Evolutionary conservation across 768 basidiomycete species (phyloP).

Genomic region (Astraeus odoratus): DNA sequence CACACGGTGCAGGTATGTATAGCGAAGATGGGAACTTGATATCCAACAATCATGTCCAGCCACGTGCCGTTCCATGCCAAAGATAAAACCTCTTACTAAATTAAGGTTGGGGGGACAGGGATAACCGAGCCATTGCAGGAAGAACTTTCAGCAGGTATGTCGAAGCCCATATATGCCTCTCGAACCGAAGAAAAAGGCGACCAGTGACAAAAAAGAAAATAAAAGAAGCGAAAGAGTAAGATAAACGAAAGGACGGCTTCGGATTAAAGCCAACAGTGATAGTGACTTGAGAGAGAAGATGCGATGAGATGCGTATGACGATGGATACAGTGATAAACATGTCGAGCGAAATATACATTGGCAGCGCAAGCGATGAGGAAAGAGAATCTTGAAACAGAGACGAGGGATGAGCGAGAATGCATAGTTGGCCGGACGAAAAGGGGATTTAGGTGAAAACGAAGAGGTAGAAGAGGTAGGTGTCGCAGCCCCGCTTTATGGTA

Average conservation of each 20-base stretch:
- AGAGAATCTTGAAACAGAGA: background rate
- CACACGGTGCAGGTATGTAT: no score
- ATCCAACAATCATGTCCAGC: background rate
- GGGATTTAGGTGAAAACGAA: background rate
- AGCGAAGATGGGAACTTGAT: background rate
- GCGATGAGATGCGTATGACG: conserved; percentile 21
- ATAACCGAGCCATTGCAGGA: background rate
- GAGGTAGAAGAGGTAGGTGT: background rate
- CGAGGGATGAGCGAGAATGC: background rate
- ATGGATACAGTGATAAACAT: conserved; percentile 24
- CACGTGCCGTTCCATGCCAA: background rate
- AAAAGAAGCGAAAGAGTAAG: background rate
- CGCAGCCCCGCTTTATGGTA: background rate
- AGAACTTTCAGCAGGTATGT: no score
- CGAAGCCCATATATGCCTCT: no score
- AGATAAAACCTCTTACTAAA: background rate
- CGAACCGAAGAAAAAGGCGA: no score
- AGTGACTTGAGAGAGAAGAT: background rate
- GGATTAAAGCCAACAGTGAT: no score
- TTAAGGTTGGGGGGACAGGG: background rate
- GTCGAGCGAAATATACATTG: conserved; percentile 25
- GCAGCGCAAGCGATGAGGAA: conserved; percentile 5
- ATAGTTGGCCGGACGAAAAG: background rate
- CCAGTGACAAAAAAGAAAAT: background rate
- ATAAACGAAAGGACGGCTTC: no score